phyloP scores from a whole-genome alignment of 1,284 basidiomycete genomes.

The Cryptococcus deneoformans region DNA sequence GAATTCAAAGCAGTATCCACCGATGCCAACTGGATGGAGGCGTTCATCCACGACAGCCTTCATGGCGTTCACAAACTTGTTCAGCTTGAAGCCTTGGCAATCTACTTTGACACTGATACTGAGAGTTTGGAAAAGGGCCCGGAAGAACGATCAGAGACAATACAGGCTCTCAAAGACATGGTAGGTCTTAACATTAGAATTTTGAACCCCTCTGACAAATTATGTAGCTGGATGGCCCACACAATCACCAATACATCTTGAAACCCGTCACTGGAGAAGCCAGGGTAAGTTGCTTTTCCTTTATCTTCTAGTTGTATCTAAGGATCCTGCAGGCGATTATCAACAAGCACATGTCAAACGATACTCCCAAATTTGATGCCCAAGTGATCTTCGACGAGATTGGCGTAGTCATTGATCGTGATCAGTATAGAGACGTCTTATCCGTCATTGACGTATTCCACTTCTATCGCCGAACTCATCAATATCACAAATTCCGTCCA shows the following conservation, averaged over 20 bases:
- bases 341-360: constrained; percentile 70
- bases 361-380: constrained; percentile 81
- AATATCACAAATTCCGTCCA: constrained; percentile 83
- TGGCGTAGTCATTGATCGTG: constrained; percentile 85
- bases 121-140: constrained; percentile 67
- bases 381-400: constrained; percentile 93
- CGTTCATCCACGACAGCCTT: constrained; percentile 88
- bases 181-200: constrained; percentile 50
- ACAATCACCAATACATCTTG: constrained; percentile 89
- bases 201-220: constrained; percentile 47
- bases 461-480: constrained; percentile 84
- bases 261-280: constrained; percentile 97
- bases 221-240: constrained; percentile 55
- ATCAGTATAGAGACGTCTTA: constrained; percentile 94
- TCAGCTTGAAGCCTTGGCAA: constrained; percentile 78
- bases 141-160: constrained; percentile 59
- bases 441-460: constrained; percentile 97
- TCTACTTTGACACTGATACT: constrained; percentile 97
- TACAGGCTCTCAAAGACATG: constrained; percentile 74
- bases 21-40: constrained; percentile 85
- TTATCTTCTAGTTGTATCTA: constrained; percentile 10
- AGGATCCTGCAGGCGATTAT: constrained; percentile 63
- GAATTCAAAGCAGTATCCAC: constrained; percentile 94
- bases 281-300: constrained; percentile 54
- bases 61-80: constrained; percentile 94